Evolutionary conservation across 495 filamentous ascomycete genomes (phyloP), one percentile per base, ranked within the genome.

Genomic region (Hyaloscypha finlandica): DNA sequence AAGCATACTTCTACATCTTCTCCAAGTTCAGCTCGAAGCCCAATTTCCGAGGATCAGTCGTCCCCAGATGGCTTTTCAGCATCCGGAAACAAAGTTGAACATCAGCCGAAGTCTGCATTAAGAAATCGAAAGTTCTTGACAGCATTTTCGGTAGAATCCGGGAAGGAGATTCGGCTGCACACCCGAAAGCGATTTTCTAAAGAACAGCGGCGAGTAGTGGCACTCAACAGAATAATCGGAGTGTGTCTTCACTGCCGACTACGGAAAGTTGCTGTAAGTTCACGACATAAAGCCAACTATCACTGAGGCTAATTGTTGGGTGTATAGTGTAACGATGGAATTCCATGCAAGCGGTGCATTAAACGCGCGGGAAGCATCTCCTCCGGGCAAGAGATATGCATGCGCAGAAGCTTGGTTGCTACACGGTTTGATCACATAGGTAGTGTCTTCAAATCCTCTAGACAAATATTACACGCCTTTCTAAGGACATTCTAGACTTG

Each of bases 401-500:
- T 19, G 19, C 29, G 58, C 11, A 35, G 33, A 25, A 39, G 32
- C 19, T 33, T 60, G 11, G 32, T 60, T 33, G 29, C 30, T 14
- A 60, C 32, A 35, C 58, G 58, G n/a, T 60, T 60, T 25, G 58
- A 60, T 20, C 16, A 35, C 14, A 39, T 60, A 16, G 58, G 58
- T 60, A 35, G 35, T 25, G 8, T 8, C 35, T 19, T n/a, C 20
- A 60, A 8, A 37, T 37, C 3, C 25, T 60, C 19, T 32, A 2
- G n/a, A 30, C 8, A n/a, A 58, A 58, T 16, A 19, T 3, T 19
- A 8, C n/a, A 1, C 8, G 55, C 8, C 29, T 2, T 58, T 11
- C 29, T 30, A 30, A 8, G 8, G 2, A 8, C 30, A 22, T 29
- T n/a, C 58, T 11, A 53, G 51, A 53, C 22, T 20, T 53, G 6